Evolutionary conservation across 306 rosid species (phyloP).

Genomic region (Trifolium dubium): DNA sequence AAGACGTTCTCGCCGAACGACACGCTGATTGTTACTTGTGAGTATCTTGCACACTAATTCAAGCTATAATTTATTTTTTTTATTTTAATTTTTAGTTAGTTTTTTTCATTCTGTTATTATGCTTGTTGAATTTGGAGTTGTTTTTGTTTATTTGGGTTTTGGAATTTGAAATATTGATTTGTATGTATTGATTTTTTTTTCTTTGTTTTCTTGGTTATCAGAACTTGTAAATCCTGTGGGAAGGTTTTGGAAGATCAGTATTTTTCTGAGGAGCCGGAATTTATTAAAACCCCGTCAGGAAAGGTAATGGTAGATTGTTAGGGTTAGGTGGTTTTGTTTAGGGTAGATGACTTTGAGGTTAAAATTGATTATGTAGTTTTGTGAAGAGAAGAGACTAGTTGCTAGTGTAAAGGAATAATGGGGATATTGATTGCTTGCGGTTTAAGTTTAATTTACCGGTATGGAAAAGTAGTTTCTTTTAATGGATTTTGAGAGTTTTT

Average conservation of each 20-base stretch:
- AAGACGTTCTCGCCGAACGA: conserved; percentile 1
- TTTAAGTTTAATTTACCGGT: conserved; percentile 26
- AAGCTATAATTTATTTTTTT: not conserved
- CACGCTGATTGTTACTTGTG: conserved; percentile 38
- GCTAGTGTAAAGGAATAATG: not conserved
- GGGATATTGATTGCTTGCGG: not conserved
- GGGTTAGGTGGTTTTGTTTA: not conserved
- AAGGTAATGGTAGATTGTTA: conserved; percentile 32
- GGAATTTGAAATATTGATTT: not conserved
- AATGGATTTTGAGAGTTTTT: too few relatives aligned
- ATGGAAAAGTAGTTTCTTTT: not conserved
- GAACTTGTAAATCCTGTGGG: conserved; percentile 40
- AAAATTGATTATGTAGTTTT: not conserved
- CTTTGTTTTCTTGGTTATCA: conserved; percentile 5
- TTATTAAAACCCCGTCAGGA: conserved; percentile 32
- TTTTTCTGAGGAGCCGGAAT: conserved; percentile 32
- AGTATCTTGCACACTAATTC: conserved; percentile 18
- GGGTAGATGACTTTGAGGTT: conserved; percentile 16
- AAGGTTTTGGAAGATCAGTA: conserved; percentile 38
- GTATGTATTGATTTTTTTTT: not conserved
- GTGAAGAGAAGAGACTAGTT: not conserved
- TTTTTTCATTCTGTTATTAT: not conserved
- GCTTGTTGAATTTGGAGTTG: conserved; percentile 8
- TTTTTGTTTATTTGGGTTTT: not conserved
- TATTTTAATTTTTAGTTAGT: not conserved